phyloP scores from a whole-genome alignment of 306 rosid species.

The Astragalus membranaceus region DNA sequence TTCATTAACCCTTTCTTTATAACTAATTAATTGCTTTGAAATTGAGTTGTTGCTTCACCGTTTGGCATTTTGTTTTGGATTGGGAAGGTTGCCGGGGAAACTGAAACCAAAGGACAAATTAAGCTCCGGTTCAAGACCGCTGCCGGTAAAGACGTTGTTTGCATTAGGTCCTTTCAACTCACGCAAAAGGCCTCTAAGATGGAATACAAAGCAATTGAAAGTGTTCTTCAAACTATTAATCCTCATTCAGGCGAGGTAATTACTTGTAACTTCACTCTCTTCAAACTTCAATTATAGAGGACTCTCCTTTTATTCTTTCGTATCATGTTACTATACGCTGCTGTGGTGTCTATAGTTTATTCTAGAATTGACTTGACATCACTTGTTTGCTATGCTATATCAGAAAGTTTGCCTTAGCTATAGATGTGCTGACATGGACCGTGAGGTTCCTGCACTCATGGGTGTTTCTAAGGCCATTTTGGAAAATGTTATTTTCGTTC shows the following conservation, averaged over 20 bases:
- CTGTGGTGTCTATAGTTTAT: not conserved
- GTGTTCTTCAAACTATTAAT: conserved; percentile 91
- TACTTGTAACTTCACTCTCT: not conserved
- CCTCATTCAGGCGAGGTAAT: conserved; percentile 87
- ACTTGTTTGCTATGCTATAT: not conserved
- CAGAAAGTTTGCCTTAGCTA: conserved; percentile 94
- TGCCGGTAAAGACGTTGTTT: conserved; percentile 79
- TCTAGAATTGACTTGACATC: not conserved
- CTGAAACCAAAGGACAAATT: conserved; percentile 93
- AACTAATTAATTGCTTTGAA: not conserved
- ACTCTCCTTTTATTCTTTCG: too few relatives aligned
- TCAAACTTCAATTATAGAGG: too few relatives aligned
- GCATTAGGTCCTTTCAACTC: conserved; percentile 88
- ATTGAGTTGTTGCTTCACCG: not conserved
- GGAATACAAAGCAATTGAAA: conserved; percentile 96
- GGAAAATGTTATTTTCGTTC: conserved; percentile 89
- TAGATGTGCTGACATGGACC: conserved; percentile 96
- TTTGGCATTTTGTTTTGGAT: not conserved
- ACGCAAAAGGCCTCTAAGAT: conserved; percentile 91
- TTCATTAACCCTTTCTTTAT: not conserved
- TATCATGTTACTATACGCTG: too few relatives aligned
- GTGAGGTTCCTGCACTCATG: conserved; percentile 86
- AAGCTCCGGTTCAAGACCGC: conserved; percentile 92
- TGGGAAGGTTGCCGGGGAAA: conserved; percentile 78
- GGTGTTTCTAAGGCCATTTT: conserved; percentile 95